These are phyloP conservation scores for Perilla frutescens DNA, from an alignment of 257 asterid species.

Conservation along the genomic window DNA sequence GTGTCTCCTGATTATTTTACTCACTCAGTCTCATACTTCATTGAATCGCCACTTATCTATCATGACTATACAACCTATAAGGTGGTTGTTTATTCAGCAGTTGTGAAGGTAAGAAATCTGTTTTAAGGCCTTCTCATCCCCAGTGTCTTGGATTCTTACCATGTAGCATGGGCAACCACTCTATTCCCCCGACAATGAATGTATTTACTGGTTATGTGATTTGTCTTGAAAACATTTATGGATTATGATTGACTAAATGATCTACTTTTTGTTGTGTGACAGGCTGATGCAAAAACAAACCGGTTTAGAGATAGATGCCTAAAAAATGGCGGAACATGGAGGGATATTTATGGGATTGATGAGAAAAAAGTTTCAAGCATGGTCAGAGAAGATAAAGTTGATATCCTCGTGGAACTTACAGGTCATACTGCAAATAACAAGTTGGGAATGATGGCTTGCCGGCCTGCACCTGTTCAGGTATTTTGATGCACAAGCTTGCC, in stretches of 20 bases:
- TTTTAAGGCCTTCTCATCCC: conserved; percentile 25
- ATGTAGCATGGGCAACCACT: conserved; percentile 11
- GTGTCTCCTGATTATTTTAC: conserved; percentile 99
- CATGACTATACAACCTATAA: conserved; percentile 79
- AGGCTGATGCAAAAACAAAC: conserved; percentile 98
- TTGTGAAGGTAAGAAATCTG: conserved; percentile 80
- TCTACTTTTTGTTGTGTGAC: conserved; percentile 41
- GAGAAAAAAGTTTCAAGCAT: conserved; percentile 92
- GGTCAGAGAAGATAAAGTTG: conserved; percentile 93
- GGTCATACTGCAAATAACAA: conserved; percentile 99
- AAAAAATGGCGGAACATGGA: conserved; percentile 92
- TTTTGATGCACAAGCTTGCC: conserved; percentile 16
- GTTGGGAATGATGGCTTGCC: conserved; percentile 99
- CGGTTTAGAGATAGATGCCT: conserved; percentile 86
- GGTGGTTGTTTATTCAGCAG: conserved; percentile 98
- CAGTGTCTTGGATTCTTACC: conserved; percentile 15
- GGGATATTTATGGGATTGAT: conserved; percentile 90
- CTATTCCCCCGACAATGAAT: conserved; percentile 23
- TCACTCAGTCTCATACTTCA: conserved; percentile 95
- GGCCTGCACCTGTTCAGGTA: conserved; percentile 99
- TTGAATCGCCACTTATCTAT: conserved; percentile 87
- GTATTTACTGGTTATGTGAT: conserved; percentile 23
- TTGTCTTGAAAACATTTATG: conserved; percentile 4
- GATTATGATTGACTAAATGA: conserved; percentile 14
- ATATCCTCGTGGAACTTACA: conserved; percentile 96